Evolutionary conservation across 306 rosid genomes (phyloP).

Genomic region (Medicago truncatula): MtrunA17r5.0-ANR NC_053046.1:34897001-34897500

Average conservation of each 20-base stretch:
- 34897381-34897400: not conserved
- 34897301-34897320: not conserved
- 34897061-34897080: too few relatives aligned
- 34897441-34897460: constrained; percentile 40
- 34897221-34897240: constrained; percentile 58
- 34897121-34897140: constrained; percentile 47
- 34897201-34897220: constrained; percentile 37
- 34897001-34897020: too few relatives aligned
- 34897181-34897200: constrained; percentile 54
- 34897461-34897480: constrained; percentile 55
- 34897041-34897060: too few relatives aligned
- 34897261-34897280: not conserved
- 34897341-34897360: not conserved
- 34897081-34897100: too few relatives aligned
- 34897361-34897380: not conserved
- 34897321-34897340: too few relatives aligned
- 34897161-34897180: constrained; percentile 71
- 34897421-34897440: constrained; percentile 1
- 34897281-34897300: not conserved
- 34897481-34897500: constrained; percentile 44
- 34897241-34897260: constrained; percentile 50
- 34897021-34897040: too few relatives aligned
- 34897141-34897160: constrained; percentile 83
- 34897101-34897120: too few relatives aligned
- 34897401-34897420: not conserved